Evolutionary conservation across 345 rosid species (phyloP).

Genomic region (Lepidium africanum): DNA sequence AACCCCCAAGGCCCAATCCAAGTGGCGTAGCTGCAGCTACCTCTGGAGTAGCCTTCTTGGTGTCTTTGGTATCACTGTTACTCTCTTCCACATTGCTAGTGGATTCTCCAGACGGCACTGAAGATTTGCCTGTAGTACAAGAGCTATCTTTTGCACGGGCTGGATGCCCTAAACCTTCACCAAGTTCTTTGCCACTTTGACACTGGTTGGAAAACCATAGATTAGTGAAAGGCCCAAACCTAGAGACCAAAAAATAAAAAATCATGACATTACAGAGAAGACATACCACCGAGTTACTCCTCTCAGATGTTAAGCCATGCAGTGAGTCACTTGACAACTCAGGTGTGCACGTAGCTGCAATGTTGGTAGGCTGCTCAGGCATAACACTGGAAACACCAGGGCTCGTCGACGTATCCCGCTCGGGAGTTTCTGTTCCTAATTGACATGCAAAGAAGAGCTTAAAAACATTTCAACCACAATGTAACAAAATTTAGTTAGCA

Average conservation of each 20-base stretch:
- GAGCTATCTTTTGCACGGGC: conserved; percentile 31
- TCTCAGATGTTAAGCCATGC: conserved; percentile 30
- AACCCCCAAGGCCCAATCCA: conserved; percentile 79
- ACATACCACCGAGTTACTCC: conserved; percentile 39
- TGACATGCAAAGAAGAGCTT: conserved; percentile 10
- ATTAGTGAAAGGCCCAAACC: not conserved
- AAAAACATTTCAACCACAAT: conserved; percentile 1
- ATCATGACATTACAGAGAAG: not conserved
- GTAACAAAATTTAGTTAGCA: not conserved
- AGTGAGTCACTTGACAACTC: conserved; percentile 26
- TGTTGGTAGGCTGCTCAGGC: conserved; percentile 27
- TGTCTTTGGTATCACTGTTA: conserved; percentile 29
- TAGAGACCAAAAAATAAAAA: not conserved
- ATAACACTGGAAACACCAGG: conserved; percentile 6
- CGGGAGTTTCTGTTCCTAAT: conserved; percentile 28
- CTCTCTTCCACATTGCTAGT: conserved; percentile 32
- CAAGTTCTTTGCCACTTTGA: conserved; percentile 21
- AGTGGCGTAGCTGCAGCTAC: conserved; percentile 47
- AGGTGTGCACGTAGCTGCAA: conserved; percentile 24
- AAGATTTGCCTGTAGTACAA: conserved; percentile 22
- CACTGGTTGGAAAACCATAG: conserved; percentile 27
- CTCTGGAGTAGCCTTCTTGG: conserved; percentile 34
- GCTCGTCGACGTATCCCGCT: conserved; percentile 21
- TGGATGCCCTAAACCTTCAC: conserved; percentile 26
- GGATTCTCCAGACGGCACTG: conserved; percentile 27